phyloP scores from a whole-genome alignment of 139 green algal species.

The Chlamydomonas asymmetrica region DNA sequence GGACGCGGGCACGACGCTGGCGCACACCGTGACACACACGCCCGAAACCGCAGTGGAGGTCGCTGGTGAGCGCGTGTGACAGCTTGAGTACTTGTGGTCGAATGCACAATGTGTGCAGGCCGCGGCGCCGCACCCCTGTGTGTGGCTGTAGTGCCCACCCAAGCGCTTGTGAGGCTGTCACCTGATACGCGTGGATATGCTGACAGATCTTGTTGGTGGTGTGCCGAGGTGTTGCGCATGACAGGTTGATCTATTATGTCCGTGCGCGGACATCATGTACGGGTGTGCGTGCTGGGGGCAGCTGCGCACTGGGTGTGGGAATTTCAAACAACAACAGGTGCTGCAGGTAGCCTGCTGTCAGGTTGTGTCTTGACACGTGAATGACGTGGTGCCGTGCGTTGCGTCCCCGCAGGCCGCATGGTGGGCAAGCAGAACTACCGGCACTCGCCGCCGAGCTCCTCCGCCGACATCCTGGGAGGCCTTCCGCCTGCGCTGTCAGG shows the following conservation, averaged over 20 bases:
- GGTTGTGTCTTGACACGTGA: too few species aligned
- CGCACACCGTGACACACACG: conserved; percentile 9
- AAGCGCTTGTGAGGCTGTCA: too few species aligned
- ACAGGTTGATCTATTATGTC: background rate
- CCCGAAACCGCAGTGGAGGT: conserved; percentile 6
- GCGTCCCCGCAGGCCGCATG: conserved; percentile 14
- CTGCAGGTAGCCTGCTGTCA: too few species aligned
- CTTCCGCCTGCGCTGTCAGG: too few species aligned
- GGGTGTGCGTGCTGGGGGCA: too few species aligned
- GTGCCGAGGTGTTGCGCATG: too few species aligned
- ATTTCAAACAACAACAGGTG: too few species aligned
- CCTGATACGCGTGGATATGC: too few species aligned
- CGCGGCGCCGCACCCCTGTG: background rate
- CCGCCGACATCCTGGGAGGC: background rate
- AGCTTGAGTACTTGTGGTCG: background rate
- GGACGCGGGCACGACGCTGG: background rate
- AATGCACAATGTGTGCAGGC: background rate
- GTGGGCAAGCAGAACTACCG: conserved; percentile 21
- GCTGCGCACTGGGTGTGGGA: too few species aligned
- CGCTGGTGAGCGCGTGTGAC: background rate
- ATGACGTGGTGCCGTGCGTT: background rate
- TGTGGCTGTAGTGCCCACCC: background rate
- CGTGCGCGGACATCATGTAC: too few species aligned
- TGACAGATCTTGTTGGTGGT: too few species aligned
- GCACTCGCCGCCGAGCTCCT: conserved; percentile 10